These are phyloP conservation scores for Paulownia fortunei DNA, from an alignment of 257 asterid species.

Conservation along the genomic window DNA sequence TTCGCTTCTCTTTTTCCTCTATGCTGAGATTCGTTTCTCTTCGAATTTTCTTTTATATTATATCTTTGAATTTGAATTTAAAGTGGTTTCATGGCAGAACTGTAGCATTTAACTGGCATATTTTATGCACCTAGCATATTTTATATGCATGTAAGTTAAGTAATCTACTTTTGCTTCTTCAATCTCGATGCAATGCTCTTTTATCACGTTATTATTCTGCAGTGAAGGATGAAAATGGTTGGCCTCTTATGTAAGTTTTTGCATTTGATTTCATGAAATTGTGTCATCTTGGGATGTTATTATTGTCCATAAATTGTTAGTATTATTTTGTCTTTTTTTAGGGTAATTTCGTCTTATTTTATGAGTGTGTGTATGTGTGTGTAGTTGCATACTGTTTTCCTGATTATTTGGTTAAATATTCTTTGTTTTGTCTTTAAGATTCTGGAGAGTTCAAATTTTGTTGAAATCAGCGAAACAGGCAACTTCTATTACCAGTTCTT, in stretches of 20 bases:
- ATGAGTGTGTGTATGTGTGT: not conserved
- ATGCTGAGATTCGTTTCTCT: constrained; percentile 41
- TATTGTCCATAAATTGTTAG: not conserved
- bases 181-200: constrained; percentile 48
- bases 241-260: constrained; percentile 25
- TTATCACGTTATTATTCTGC: constrained; percentile 21
- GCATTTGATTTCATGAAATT: not conserved
- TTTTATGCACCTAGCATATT: not conserved
- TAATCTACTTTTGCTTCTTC: constrained; percentile 38
- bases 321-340: not conserved
- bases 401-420: constrained; percentile 16
- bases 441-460: not conserved
- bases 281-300: not conserved
- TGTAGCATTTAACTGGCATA: not conserved
- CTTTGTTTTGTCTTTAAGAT: not conserved
- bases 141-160: constrained; percentile 6
- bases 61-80: constrained; percentile 47
- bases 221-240: constrained; percentile 7
- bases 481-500: not conserved
- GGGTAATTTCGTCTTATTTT: not conserved
- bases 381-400: not conserved
- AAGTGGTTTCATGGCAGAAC: constrained; percentile 23
- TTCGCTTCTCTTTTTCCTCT: constrained; percentile 40
- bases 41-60: constrained; percentile 37
- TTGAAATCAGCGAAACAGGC: not conserved